Conservation (phyloP, 371 early-diverging fungal genomes). For the Haplosporangium sp. region DNA sequence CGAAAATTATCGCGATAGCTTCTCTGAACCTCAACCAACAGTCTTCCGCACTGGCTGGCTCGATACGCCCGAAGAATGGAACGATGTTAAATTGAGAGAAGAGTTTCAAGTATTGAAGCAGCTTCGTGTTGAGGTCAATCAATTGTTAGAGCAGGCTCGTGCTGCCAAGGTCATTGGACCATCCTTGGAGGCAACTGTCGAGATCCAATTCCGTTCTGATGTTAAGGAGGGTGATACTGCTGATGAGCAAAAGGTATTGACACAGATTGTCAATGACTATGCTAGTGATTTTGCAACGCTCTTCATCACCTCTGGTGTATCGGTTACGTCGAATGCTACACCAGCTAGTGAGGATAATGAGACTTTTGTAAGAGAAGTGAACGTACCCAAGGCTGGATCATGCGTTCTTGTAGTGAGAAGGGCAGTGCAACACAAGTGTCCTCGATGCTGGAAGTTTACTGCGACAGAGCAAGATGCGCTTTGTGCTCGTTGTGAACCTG, state of each 20-base stretch:
- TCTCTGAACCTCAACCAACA: conserved; percentile 61
- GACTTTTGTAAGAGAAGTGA: conserved; percentile 16
- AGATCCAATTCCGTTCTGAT: conserved; percentile 44
- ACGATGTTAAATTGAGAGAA: conserved; percentile 59
- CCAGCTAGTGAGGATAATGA: not conserved
- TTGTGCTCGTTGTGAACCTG: conserved; percentile 40
- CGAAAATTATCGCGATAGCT: conserved; percentile 66
- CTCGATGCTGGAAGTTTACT: conserved; percentile 53
- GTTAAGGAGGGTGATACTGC: conserved; percentile 22
- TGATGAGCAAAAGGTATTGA: conserved; percentile 38
- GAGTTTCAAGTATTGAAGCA: conserved; percentile 70
- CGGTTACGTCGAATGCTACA: conserved; percentile 2
- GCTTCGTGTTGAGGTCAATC: conserved; percentile 73
- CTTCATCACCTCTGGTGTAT: conserved; percentile 64
- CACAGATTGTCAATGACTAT: conserved; percentile 6
- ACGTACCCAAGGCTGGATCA: conserved; percentile 19
- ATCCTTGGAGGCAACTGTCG: conserved; percentile 67
- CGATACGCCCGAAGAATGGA: conserved; percentile 64
- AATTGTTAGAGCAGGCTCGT: conserved; percentile 75
- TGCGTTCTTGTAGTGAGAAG: conserved; percentile 27
- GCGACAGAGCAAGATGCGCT: conserved; percentile 13
- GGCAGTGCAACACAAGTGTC: conserved; percentile 43
- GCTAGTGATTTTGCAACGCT: conserved; percentile 51
- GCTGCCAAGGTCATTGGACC: conserved; percentile 72
- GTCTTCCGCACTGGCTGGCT: conserved; percentile 78